phyloP scores from a whole-genome alignment of 139 green algal species.

The Volvox reticuliferus region DNA sequence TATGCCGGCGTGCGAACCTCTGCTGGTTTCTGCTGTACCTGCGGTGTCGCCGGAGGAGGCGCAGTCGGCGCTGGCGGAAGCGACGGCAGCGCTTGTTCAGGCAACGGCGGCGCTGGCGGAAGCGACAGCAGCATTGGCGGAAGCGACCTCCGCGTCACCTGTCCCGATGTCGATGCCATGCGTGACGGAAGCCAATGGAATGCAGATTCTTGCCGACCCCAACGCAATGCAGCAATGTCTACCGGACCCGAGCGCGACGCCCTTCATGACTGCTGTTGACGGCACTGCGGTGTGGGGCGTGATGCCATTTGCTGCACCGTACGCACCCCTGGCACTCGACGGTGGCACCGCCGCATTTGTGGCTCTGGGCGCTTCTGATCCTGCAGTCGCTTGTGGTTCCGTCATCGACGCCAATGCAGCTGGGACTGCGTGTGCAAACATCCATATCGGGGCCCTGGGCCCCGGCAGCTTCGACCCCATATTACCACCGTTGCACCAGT shows the following conservation, averaged over 20 bases:
- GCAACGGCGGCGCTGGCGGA: constrained; percentile 29
- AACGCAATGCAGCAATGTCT: neutral
- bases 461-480: neutral
- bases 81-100: constrained; percentile 11
- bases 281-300: constrained; percentile 11
- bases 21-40: neutral
- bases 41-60: constrained; percentile 10
- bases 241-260: neutral
- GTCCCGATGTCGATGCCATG: neutral
- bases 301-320: neutral
- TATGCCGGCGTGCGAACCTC: neutral
- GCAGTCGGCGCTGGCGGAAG: constrained; percentile 35
- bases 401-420: neutral
- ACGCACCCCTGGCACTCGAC: neutral
- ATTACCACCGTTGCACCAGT: neutral
- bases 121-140: neutral
- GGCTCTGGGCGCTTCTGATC: too few relatives aligned
- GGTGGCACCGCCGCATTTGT: too few relatives aligned
- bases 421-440: neutral
- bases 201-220: neutral
- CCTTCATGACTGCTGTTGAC: neutral
- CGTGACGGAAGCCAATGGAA: neutral
- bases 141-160: neutral
- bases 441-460: neutral
- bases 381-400: too few relatives aligned